Conservation (phyloP, 2,329 filamentous ascomycete species). For the Trichoderma sp. region DNA sequence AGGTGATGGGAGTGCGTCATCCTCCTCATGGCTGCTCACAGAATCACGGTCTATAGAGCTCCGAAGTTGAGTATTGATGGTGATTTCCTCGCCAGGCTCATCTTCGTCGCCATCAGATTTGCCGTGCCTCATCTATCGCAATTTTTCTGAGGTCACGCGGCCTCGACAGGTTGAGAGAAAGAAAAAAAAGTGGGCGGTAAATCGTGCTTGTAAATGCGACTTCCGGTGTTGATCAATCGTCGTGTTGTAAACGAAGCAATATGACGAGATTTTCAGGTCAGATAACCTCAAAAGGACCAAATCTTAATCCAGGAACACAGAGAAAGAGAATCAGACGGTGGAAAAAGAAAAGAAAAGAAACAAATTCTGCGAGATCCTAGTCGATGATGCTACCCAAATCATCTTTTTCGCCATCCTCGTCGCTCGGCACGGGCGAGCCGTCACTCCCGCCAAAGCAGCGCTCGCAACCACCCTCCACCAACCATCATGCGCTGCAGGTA, state of each 20-base stretch:
- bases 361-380: neutral
- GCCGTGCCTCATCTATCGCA: constrained; percentile 26
- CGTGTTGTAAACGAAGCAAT: neutral
- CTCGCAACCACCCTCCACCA: neutral
- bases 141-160: neutral
- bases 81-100: constrained; percentile 20
- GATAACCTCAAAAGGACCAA: neutral
- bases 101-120: constrained; percentile 20
- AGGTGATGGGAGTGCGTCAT: neutral
- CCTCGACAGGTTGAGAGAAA: neutral
- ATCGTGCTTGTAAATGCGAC: neutral
- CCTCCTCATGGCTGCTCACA: neutral
- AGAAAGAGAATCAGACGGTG: neutral
- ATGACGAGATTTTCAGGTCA: neutral
- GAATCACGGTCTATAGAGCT: neutral
- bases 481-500: constrained; percentile 5
- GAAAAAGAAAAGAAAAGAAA: neutral
- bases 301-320: neutral
- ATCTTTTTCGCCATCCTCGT: constrained; percentile 17
- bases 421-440: constrained; percentile 16
- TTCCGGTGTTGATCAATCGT: neutral
- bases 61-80: constrained; percentile 1
- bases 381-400: constrained; percentile 18
- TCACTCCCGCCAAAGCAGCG: neutral
- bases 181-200: neutral